Evolutionary conservation across 139 green algal genomes (phyloP), one percentile per base, ranked within the genome.

Genomic region (Asterochloris sp.): DNA sequence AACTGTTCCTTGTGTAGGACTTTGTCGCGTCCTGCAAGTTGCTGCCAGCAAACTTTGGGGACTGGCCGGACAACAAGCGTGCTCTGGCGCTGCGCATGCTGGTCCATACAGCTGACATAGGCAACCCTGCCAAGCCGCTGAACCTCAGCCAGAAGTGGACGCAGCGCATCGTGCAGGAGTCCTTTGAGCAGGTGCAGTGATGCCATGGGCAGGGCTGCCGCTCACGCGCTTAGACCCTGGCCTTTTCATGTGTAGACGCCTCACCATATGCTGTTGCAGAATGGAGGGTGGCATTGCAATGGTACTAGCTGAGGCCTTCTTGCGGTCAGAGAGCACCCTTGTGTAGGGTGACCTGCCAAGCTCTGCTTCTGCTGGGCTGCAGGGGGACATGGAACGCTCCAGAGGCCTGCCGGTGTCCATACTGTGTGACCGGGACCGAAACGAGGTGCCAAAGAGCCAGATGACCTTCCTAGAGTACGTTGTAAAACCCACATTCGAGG

Each of bases 361-460:
- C 66, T 71, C 4, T 26, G 66, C 19, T 21, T 71, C 19, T 71
- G 19, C n/a, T 28, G 23, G 23, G n/a, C n/a, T n/a, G 54, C 87
- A 95, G 92, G 93, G 92, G 11, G 93, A 96, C 76, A 77, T 82
- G 74, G 94, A 98, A 87, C 76, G 82, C 4, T 71, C 68, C 12
- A 62, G 84, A 12, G 92, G 90, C 0, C 69, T 98, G 76, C 54
- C 88, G 17, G 86, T 95, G 12, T 94, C 91, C 2, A 76, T 86
- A 10, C 84, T 94, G 76, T 97, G 94, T 86, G 89, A 95, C 79
- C 83, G 88, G 15, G 79, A 83, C 2, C 88, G 83, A 0, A 88
- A 91, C 21, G 89, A 92, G 76, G 91, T 96, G 82, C 84, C 91
- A 11, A 85, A 85, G 23, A 92, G 89, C 66, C 94, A 98, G 88